Percentiles rank a stretch among this genome's conserved stretches.
These are phyloP conservation scores for Limonium bicolor DNA, from an alignment of 148 eudicot genomes.

Conservation along the genomic window DNA sequence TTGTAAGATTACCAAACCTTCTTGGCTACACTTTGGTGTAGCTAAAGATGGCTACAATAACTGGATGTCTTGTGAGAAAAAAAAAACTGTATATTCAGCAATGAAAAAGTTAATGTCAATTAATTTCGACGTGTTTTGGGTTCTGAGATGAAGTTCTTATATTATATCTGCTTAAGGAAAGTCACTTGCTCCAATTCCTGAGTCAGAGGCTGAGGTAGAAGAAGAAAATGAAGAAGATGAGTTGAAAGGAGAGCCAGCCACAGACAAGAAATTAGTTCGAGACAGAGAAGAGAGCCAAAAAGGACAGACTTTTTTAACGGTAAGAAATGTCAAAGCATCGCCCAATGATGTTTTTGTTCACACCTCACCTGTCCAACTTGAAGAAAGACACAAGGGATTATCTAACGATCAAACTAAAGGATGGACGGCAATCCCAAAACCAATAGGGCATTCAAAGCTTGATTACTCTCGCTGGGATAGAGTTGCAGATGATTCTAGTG, in stretches of 20 bases:
- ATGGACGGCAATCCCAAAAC: slow-evolving; percentile 67
- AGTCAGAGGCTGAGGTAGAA: slow-evolving; percentile 15
- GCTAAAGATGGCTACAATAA: no score
- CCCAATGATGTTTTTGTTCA: slow-evolving; percentile 3
- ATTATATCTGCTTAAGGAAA: slow-evolving; percentile 43
- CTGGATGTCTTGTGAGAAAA: no score
- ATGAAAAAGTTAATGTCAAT: no score
- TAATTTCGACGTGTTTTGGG: background rate
- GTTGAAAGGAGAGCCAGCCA: slow-evolving; percentile 5
- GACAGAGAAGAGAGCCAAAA: slow-evolving; percentile 6
- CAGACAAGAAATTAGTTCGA: slow-evolving; percentile 7
- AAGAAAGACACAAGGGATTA: slow-evolving; percentile 11
- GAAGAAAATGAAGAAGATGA: slow-evolving; percentile 27
- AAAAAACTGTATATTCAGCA: no score
- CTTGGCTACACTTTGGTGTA: no score
- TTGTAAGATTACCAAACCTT: no score
- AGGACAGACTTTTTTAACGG: slow-evolving; percentile 4
- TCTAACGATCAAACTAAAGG: slow-evolving; percentile 26
- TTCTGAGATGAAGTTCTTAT: slow-evolving; percentile 9
- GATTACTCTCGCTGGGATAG: slow-evolving; percentile 78
- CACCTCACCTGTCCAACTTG: slow-evolving; percentile 8
- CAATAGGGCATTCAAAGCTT: slow-evolving; percentile 74
- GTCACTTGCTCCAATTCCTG: slow-evolving; percentile 89
- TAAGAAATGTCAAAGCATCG: no score
- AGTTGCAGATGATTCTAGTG: slow-evolving; percentile 64